Percentiles rank a stretch among this genome's conserved stretches.
Conservation (phyloP, 2,329 filamentous ascomycete species). For the Monosporascus sp. region DNA sequence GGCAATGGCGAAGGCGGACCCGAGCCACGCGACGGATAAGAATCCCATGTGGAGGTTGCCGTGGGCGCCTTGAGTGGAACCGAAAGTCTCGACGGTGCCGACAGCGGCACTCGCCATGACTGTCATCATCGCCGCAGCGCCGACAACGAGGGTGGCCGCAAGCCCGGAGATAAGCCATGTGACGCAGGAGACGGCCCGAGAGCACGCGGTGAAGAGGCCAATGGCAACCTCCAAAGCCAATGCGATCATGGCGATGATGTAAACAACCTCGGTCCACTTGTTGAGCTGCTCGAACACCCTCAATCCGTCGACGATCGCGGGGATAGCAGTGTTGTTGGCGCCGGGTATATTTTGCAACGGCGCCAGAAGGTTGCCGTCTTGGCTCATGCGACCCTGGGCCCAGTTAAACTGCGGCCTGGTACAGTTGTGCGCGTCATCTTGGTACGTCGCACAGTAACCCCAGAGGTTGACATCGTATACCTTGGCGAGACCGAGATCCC, state of each 20-base stretch:
- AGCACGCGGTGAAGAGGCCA: slow-evolving; percentile 79
- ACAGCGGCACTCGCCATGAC: slow-evolving; percentile 67
- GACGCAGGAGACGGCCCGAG: slow-evolving; percentile 72
- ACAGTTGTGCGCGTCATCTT: slow-evolving; percentile 59
- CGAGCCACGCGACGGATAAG: slow-evolving; percentile 72
- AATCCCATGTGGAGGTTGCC: slow-evolving; percentile 63
- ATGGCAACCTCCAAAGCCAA: slow-evolving; percentile 69
- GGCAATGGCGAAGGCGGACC: slow-evolving; percentile 68
- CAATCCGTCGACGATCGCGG: slow-evolving; percentile 61
- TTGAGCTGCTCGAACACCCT: slow-evolving; percentile 67
- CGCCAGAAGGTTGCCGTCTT: slow-evolving; percentile 50
- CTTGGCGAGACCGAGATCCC: slow-evolving; percentile 60
- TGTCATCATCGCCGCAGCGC: slow-evolving; percentile 67
- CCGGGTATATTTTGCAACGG: slow-evolving; percentile 41
- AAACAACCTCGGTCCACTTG: slow-evolving; percentile 80
- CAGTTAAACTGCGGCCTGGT: slow-evolving; percentile 68
- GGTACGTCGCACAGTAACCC: slow-evolving; percentile 72
- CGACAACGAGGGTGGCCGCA: slow-evolving; percentile 49
- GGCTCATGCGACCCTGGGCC: slow-evolving; percentile 66
- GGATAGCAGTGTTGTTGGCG: slow-evolving; percentile 59
- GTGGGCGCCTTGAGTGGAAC: slow-evolving; percentile 67
- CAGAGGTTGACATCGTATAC: slow-evolving; percentile 79
- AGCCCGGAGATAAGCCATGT: slow-evolving; percentile 72
- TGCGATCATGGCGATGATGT: slow-evolving; percentile 65
- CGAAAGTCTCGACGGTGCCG: slow-evolving; percentile 59